Evolutionary conservation across 139 green algal species (phyloP).

Genomic region (Closterium sp.): DNA sequence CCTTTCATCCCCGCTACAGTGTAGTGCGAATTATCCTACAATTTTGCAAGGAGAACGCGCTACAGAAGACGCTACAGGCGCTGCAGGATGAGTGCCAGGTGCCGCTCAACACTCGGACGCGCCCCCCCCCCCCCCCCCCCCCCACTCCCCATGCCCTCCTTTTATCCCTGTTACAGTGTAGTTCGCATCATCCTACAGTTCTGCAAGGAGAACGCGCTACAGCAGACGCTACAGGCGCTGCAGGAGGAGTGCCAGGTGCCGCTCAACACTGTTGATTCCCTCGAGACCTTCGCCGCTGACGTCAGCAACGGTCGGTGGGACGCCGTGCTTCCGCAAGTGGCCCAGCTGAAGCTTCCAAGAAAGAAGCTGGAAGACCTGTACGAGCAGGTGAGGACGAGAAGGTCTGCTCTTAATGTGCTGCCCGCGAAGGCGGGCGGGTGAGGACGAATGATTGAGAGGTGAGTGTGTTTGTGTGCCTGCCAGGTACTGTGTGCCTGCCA

Average conservation of each 20-base stretch:
- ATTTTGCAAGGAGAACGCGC: too few species aligned
- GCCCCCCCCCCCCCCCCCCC: too few species aligned
- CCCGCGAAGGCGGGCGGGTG: too few species aligned
- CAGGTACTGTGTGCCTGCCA: too few species aligned
- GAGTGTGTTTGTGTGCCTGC: too few species aligned
- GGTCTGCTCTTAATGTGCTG: too few species aligned
- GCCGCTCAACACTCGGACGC: too few species aligned
- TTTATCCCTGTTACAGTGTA: neutral
- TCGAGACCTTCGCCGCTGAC: conserved; percentile 87
- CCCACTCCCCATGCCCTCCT: too few species aligned
- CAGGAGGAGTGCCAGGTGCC: conserved; percentile 79
- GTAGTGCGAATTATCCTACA: neutral
- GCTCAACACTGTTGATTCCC: conserved; percentile 90
- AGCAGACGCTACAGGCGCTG: conserved; percentile 82
- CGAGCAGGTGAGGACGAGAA: conserved; percentile 70
- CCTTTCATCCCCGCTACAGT: neutral
- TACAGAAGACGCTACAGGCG: too few species aligned
- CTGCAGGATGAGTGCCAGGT: too few species aligned
- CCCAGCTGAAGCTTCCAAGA: conserved; percentile 81
- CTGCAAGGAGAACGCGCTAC: conserved; percentile 90
- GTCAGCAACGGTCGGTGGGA: conserved; percentile 89
- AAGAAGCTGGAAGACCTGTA: conserved; percentile 90
- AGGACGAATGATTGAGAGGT: too few species aligned
- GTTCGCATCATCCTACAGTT: conserved; percentile 88
- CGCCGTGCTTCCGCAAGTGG: conserved; percentile 71